Percentiles rank a stretch among this genome's conserved stretches.
These are phyloP conservation scores for Erysimum pusillum DNA, from an alignment of 441 rosid genomes.

Conservation along the genomic window DNA sequence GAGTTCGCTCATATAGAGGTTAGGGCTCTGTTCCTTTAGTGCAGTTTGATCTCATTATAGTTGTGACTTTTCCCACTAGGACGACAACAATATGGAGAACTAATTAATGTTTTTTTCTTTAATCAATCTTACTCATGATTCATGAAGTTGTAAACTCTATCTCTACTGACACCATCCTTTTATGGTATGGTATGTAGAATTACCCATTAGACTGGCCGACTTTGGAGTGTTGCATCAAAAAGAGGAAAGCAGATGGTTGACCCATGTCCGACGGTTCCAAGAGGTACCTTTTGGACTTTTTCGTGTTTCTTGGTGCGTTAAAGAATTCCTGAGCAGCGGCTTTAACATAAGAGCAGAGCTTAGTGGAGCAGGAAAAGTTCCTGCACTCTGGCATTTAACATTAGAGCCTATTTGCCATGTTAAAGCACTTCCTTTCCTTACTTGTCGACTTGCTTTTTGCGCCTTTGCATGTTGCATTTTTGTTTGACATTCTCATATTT, in stretches of 20 bases:
- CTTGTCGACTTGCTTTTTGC: conserved; percentile 6
- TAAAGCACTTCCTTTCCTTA: not conserved
- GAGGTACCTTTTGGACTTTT: conserved; percentile 55
- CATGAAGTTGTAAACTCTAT: conserved; percentile 9
- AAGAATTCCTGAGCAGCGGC: not conserved
- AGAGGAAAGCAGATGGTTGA: conserved; percentile 94
- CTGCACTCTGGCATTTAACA: conserved; percentile 9
- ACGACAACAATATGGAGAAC: not conserved
- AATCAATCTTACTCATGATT: conserved; percentile 1
- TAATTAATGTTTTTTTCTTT: conserved; percentile 4
- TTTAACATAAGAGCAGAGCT: conserved; percentile 17
- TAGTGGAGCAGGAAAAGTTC: conserved; percentile 6
- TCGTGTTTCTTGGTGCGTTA: no score
- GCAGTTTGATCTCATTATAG: conserved; percentile 10
- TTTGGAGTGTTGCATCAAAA: conserved; percentile 95
- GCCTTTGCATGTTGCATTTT: conserved; percentile 10
- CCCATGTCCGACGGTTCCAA: conserved; percentile 95
- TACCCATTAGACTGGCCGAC: conserved; percentile 94
- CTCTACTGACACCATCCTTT: conserved; percentile 32
- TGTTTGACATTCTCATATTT: conserved; percentile 29
- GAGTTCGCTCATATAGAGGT: conserved; percentile 94
- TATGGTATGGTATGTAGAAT: conserved; percentile 62
- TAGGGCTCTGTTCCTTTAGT: conserved; percentile 25
- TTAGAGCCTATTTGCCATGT: conserved; percentile 3
- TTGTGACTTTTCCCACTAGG: not conserved